Conservation (phyloP, 805 yeast species). For the Candida suzukii region DNA sequence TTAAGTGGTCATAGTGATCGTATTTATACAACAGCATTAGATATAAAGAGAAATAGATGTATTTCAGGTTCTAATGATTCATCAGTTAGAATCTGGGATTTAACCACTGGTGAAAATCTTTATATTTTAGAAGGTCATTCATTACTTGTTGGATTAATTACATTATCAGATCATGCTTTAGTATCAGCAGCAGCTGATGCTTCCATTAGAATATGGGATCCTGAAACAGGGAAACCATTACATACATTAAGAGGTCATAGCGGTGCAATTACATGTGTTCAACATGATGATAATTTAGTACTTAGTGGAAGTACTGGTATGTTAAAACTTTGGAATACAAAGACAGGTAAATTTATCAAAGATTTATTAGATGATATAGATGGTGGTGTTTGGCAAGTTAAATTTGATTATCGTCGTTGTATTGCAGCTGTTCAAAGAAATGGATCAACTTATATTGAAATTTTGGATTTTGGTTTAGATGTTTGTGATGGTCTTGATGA, state of each 20-base stretch:
- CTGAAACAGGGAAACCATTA: slow-evolving; percentile 59
- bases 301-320: slow-evolving; percentile 87
- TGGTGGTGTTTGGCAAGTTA: slow-evolving; percentile 92
- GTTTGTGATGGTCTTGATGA: slow-evolving; percentile 7
- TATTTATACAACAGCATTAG: slow-evolving; percentile 85
- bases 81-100: slow-evolving; percentile 84
- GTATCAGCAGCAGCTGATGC: slow-evolving; percentile 97
- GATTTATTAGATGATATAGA: slow-evolving; percentile 68
- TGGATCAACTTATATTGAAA: slow-evolving; percentile 70
- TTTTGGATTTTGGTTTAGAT: slow-evolving; percentile 63
- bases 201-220: slow-evolving; percentile 89
- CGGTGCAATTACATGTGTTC: slow-evolving; percentile 88
- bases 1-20: slow-evolving; percentile 80
- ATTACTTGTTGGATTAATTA: slow-evolving; percentile 81
- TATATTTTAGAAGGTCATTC: slow-evolving; percentile 80
- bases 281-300: slow-evolving; percentile 75
- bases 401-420: slow-evolving; percentile 75
- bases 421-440: slow-evolving; percentile 82
- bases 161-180: slow-evolving; percentile 64
- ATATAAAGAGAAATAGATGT: slow-evolving; percentile 68
- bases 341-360: slow-evolving; percentile 67
- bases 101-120: slow-evolving; percentile 64
- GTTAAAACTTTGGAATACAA: slow-evolving; percentile 81
- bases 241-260: slow-evolving; percentile 75
- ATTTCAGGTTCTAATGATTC: slow-evolving; percentile 90